A percentile compares a stretch with the other conserved stretches of the same genome.
phyloP scores from a whole-genome alignment of 75 land plant species.

The Pinus tabuliformis region DNA sequence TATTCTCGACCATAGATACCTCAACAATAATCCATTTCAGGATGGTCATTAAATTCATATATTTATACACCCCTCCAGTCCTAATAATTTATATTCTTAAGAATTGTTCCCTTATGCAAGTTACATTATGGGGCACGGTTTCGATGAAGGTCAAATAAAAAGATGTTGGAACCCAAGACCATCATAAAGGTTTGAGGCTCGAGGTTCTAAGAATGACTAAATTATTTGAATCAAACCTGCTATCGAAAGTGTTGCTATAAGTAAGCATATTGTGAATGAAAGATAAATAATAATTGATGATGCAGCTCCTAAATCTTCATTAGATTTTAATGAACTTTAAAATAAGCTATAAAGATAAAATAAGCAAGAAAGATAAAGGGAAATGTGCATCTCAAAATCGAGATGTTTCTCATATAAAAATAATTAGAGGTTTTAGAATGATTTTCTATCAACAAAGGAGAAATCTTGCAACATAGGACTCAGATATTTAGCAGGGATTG shows the following conservation, averaged over 20 bases:
- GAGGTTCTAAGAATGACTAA: slow-evolving; percentile 69
- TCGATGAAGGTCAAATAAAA: slow-evolving; percentile 78
- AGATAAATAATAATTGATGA: slow-evolving; percentile 77
- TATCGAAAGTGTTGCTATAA: slow-evolving; percentile 65
- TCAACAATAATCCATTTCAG: too few species aligned
- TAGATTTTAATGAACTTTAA: slow-evolving; percentile 71
- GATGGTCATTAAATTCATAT: too few species aligned
- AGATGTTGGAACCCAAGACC: slow-evolving; percentile 59
- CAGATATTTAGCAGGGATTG: too few species aligned
- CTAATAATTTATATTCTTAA: slow-evolving; percentile 64
- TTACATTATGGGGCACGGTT: slow-evolving; percentile 57
- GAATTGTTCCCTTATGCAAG: slow-evolving; percentile 63
- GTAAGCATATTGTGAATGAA: slow-evolving; percentile 71
- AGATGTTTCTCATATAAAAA: slow-evolving; percentile 43
- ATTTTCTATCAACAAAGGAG: too few species aligned
- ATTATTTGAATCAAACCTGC: slow-evolving; percentile 61
- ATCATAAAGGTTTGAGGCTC: slow-evolving; percentile 84
- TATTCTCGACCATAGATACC: too few species aligned
- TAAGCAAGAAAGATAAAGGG: slow-evolving; percentile 78
- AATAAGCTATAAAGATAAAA: too few species aligned
- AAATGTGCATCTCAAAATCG: slow-evolving; percentile 66
- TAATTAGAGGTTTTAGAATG: too few species aligned
- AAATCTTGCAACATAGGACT: too few species aligned
- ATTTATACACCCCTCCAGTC: too few species aligned
- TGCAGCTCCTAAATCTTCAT: slow-evolving; percentile 60